Evolutionary conservation across 2,329 filamentous ascomycete species (phyloP), one percentile per base, ranked within the genome.

Genomic region (Pyrenophora graminea): DNA sequence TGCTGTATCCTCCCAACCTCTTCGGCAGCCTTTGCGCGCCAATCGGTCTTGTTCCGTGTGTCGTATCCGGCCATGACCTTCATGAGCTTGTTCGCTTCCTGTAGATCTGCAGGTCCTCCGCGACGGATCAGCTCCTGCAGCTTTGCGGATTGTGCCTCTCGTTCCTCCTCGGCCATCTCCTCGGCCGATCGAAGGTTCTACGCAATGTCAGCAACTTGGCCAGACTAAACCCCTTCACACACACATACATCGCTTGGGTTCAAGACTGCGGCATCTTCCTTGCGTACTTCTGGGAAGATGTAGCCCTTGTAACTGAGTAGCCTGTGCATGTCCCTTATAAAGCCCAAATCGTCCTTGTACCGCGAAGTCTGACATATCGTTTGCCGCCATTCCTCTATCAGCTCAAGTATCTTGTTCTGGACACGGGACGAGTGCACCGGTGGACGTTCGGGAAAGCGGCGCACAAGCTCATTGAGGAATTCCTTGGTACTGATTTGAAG

Each of bases 61-160:
- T 99, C 94, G 74, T 90, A 99, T 56, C 94, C 94, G 45, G 94
- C 94, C 94, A 99, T 97, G 61, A 99, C 84, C 77, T 99, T 99
- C 94, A 99, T 99, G 45, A 99, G 81, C 63, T 91, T 87, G 71
- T 97, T 99, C 46, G 94, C 94, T 78, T 99, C 94, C 72, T 97
- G 93, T 52, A 99, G 78, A 72, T 99, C 94, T 58, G 95, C 89
- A 21, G 94, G 94, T 4, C 90, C 87, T 47, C 94, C 94, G 61
- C 94, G 83, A 54, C 94, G 87, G 69, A 99, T 97, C 45, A 99
- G 80, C 76, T 99, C 94, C 71, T 99, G 94, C 15, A 99, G 82
- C 75, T 99, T 99, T n/a, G 94, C 94, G 2, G 91, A 96, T 70
- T 99, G 94, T 2, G 93, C 93, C 64, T 93, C 91, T 50, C 85